Conservation (phyloP, 352 stramenopile genomes). For the Phytophthora sp. region DNA sequence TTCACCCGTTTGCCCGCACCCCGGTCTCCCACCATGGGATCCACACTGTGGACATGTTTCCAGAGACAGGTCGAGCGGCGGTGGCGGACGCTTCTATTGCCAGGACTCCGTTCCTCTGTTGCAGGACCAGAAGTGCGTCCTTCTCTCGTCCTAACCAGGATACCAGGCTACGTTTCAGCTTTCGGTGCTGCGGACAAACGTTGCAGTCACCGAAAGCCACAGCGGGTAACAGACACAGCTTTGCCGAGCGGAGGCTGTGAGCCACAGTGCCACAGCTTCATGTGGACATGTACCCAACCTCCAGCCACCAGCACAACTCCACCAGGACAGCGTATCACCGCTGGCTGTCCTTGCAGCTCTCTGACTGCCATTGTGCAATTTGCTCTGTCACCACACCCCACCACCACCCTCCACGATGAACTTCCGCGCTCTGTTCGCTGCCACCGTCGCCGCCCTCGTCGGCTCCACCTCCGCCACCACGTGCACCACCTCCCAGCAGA, state of each 20-base stretch:
- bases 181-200: conserved; percentile 4
- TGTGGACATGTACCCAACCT: too few relatives aligned
- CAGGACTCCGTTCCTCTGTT: conserved; percentile 25
- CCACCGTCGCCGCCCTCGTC: conserved; percentile 21
- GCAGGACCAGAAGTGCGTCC: conserved; percentile 25
- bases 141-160: conserved; percentile 19
- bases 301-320: not conserved
- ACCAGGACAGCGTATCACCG: conserved; percentile 1
- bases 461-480: conserved; percentile 14
- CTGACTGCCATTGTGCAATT: conserved; percentile 17
- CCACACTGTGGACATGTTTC: too few relatives aligned
- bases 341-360: not conserved
- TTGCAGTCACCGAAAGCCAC: conserved; percentile 17
- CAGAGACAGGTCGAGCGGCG: too few relatives aligned
- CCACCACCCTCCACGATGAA: conserved; percentile 25
- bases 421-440: conserved; percentile 30
- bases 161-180: conserved; percentile 21
- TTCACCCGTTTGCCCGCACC: too few relatives aligned
- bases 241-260: too few relatives aligned
- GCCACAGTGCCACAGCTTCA: too few relatives aligned
- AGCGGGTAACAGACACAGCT: too few relatives aligned
- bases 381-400: conserved; percentile 8
- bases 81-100: conserved; percentile 16
- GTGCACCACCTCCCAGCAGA: conserved; percentile 30
- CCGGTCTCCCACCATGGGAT: too few relatives aligned